Conservation (phyloP, 2,329 filamentous ascomycete genomes). For the Arthrinium puccinioides region DNA sequence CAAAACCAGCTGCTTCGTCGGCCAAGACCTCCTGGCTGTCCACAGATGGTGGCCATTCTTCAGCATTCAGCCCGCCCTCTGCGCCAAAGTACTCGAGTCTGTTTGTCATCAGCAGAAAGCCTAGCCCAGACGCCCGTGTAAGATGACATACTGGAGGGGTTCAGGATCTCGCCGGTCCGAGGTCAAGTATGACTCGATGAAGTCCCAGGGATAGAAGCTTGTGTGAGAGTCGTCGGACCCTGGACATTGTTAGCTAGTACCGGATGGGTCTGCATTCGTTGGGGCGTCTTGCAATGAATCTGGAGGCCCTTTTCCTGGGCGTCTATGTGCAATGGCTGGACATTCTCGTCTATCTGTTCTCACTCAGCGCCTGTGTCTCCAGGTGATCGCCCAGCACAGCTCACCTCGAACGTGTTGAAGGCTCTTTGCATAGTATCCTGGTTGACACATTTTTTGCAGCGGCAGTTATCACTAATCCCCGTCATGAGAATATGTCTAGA, state of each 20-base stretch:
- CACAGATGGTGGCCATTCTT: conserved; percentile 47
- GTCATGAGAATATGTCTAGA: no score
- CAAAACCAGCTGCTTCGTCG: conserved; percentile 44
- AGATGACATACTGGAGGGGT: conserved; percentile 20
- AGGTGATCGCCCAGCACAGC: neutral
- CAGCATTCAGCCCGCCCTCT: conserved; percentile 23
- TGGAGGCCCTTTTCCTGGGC: conserved; percentile 29
- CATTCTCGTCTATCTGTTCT: conserved; percentile 36
- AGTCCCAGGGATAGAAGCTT: conserved; percentile 60
- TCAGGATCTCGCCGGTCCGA: conserved; percentile 25
- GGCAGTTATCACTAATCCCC: conserved; percentile 62
- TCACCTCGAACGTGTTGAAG: conserved; percentile 56
- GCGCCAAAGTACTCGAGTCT: conserved; percentile 20
- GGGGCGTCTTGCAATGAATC: conserved; percentile 44
- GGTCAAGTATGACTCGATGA: conserved; percentile 43
- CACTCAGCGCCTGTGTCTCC: neutral
- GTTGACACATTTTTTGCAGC: conserved; percentile 60
- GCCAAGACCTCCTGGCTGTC: conserved; percentile 54
- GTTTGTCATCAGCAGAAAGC: neutral
- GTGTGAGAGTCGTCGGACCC: conserved; percentile 62
- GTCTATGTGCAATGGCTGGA: conserved; percentile 26
- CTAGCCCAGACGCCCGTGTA: neutral
- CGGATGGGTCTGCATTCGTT: conserved; percentile 1
- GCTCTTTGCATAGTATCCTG: conserved; percentile 62
- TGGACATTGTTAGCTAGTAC: conserved; percentile 22